A percentile compares a stretch with the other conserved stretches of the same genome.
These are phyloP conservation scores for Byssochlamys sp. DNA, from an alignment of 2,329 filamentous ascomycete species.

Conservation along the genomic window DNA sequence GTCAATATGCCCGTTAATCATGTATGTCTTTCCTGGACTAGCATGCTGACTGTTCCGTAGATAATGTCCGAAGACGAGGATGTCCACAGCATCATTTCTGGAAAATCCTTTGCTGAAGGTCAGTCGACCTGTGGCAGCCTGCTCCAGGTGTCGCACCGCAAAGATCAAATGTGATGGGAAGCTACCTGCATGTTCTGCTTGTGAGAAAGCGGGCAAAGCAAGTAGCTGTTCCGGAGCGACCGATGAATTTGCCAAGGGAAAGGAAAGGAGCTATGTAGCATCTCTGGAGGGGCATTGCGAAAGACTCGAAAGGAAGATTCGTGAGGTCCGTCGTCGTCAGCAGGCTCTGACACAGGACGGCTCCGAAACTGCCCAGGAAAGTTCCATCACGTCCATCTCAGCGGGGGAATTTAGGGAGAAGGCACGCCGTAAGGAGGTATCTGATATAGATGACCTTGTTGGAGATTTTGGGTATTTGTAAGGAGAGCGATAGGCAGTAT, in stretches of 20 bases:
- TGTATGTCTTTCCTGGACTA: neutral
- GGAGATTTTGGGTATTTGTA: constrained; percentile 88
- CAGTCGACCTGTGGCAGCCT: constrained; percentile 69
- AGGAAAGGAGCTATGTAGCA: constrained; percentile 92
- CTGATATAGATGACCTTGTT: constrained; percentile 81
- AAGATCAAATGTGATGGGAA: constrained; percentile 99
- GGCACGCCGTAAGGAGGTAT: constrained; percentile 57
- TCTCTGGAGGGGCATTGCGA: constrained; percentile 88
- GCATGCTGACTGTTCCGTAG: neutral
- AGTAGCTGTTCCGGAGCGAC: constrained; percentile 87
- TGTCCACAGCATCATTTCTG: constrained; percentile 28
- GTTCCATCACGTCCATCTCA: constrained; percentile 27
- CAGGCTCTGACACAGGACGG: constrained; percentile 16
- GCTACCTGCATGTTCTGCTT: constrained; percentile 86
- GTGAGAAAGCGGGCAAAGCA: constrained; percentile 79
- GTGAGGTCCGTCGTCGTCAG: constrained; percentile 32
- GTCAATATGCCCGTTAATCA: neutral
- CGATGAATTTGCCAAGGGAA: constrained; percentile 89
- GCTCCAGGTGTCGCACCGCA: constrained; percentile 72
- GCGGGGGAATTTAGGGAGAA: constrained; percentile 19
- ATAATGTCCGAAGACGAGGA: constrained; percentile 15
- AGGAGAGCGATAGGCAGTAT: constrained; percentile 22
- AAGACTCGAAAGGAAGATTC: constrained; percentile 68
- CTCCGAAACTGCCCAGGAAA: constrained; percentile 21
- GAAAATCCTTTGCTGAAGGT: constrained; percentile 44